A percentile compares a stretch with the other conserved stretches of the same genome.
These are phyloP conservation scores for Botrytis medusae DNA, from an alignment of 2,329 filamentous ascomycete species.

Conservation along the genomic window DNA sequence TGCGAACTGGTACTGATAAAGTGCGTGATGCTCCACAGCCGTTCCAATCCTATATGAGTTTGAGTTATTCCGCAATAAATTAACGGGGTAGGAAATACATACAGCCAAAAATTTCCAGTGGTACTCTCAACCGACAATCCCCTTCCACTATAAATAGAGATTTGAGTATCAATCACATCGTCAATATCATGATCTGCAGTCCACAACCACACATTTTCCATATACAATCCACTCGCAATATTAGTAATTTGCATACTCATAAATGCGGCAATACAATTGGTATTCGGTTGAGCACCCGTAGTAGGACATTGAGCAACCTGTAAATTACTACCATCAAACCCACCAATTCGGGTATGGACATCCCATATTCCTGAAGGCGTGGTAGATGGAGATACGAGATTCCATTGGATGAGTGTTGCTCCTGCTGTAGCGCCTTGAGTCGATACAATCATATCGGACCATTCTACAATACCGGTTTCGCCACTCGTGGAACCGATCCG, in stretches of 20 bases:
- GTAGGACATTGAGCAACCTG: constrained; percentile 65
- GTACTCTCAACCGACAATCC: constrained; percentile 41
- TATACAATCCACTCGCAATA: constrained; percentile 46
- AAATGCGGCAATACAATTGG: constrained; percentile 40
- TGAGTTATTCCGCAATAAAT: constrained; percentile 63
- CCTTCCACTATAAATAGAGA: constrained; percentile 53
- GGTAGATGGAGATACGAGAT: constrained; percentile 50
- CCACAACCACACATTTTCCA: constrained; percentile 52
- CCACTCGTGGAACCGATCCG: constrained; percentile 55
- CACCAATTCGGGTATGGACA: constrained; percentile 42
- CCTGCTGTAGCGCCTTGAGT: constrained; percentile 48
- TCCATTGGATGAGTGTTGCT: constrained; percentile 65
- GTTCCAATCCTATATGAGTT: constrained; percentile 66
- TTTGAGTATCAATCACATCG: constrained; percentile 49
- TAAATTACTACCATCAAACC: constrained; percentile 51
- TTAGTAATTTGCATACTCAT: constrained; percentile 41
- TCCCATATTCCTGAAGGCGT: constrained; percentile 61
- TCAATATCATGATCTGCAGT: constrained; percentile 47
- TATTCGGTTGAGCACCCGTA: constrained; percentile 42
- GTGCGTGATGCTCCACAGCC: constrained; percentile 50
- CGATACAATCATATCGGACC: constrained; percentile 59
- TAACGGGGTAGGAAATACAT: constrained; percentile 55
- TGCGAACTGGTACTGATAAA: constrained; percentile 55
- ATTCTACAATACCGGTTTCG: constrained; percentile 58
- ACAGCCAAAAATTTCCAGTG: constrained; percentile 51